Base-by-base conservation (phyloP, 345 rosid species). In the Camelina hispida region DNA sequence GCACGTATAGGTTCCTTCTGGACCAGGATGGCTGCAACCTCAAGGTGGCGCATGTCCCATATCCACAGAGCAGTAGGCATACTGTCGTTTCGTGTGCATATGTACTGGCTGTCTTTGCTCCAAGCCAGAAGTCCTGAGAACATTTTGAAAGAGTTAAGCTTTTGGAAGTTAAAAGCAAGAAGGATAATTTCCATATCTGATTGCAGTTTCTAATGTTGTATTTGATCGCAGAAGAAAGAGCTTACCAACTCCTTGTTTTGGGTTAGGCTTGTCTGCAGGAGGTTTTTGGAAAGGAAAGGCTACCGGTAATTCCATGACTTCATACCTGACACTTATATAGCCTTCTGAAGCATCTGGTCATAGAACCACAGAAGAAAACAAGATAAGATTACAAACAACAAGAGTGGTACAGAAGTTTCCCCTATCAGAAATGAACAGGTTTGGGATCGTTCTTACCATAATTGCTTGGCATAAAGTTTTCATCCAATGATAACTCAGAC, bases 201-300 rank as follows among this genome's bases (percentile, higher is more conserved):
- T 2, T 40, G 51, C 61, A 73, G 40, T 68, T 46, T 56, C 37
- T 15, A 37, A 44, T 18, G 37, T 60, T 66, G 65, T 9, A 43
- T 56, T 71, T 57, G 43, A 16, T 8, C 17, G 28, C 35, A 71
- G 69, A 66, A 61, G 78, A 68, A 43, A 34, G 43, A 25, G 57
- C 86, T 80, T 78, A 95, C 99, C 99, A 6, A 92, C 83, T 86
- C 99, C 98, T 83, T 95, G 99, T 81, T 89, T 92, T 40, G 99
- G 99, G 81, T 92, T 95, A 17, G 99, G 99, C 80, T 89, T 95
- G 82, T 90, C 96, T 4, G 83, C 73, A 6, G 73, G 89, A 84
- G 87, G 99, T 80, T 89, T 95, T 80, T 89, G 97, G 79, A 84
- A 87, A 76, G 98, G 93, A 68, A 95, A 78, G 35, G 86, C 42